Evolutionary conservation across 1,284 basidiomycete species (phyloP), one percentile per base, ranked within the genome.

Genomic region (Apiotrichum sp.): DNA sequence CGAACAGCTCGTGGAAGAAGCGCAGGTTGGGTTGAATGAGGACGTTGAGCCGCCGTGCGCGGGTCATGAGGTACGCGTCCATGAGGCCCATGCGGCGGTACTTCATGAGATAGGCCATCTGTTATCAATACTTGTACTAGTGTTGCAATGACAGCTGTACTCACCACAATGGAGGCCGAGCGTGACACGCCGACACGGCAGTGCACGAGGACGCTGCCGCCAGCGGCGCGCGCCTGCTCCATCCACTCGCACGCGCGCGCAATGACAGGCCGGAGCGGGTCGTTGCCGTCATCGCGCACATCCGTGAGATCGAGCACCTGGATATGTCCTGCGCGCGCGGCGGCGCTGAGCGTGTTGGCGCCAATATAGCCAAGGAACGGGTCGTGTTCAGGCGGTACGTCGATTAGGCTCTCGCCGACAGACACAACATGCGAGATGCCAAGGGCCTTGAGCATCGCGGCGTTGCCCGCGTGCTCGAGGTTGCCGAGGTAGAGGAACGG

Each of bases 371-470:
- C 67, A 52, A 68, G 67, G 53, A 62, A 57, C 3, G 68, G 63
- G 40, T 67, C 66, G 38, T 56, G 59, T 61, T 58, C 63, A 9
- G 55, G 48, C 16, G 63, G 58, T 5, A 61, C 63, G 34, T 63
- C 62, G 39, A 73, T 64, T 50, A 73, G 58, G 47, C 68, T 72
- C 78, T 98, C 95, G 51, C 95, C 95, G 4, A 98, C 92, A 4
- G 90, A 93, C 38, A 98, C 93, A 62, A 98, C 93, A 69, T 98
- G 93, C 1, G 92, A 95, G 68, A 98, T 96, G 44, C 91, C 91
- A 14, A 98, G 82, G 3, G 90, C 87, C 65, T 91, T 87, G 4
- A 98, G 84, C 92, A 98, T 96, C 67, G 89, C 87, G 44, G 86
- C 92, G 71, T 98, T 98, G 46, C 87, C 82, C 0, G 95, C 95